Base-by-base conservation (phyloP, 2,329 filamentous ascomycete genomes). In the Xylaria sp. region DNA sequence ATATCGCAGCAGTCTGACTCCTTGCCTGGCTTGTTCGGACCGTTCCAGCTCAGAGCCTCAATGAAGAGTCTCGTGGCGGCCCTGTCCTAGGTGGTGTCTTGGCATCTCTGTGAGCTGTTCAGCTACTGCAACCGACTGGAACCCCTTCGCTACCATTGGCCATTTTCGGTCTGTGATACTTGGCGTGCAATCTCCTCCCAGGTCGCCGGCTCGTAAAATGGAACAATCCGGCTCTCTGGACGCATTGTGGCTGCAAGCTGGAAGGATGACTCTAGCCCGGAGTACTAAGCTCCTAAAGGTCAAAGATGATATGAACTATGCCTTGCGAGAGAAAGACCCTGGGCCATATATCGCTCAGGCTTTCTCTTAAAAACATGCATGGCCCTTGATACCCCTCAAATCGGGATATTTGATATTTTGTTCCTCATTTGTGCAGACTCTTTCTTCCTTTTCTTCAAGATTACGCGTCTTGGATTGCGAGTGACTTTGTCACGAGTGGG, bases 101-200 rank as follows among this genome's bases (percentile, higher is more conserved):
- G 73, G 74, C 76, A 61, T 59, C 55, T 44, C 67, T 50, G 54
- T 53, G 51, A 48, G 42, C 61, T 69, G 76, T 78, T 81, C 80
- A 81, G 79, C 80, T 58, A 27, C 54, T 79, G 79, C 77, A 78
- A 74, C 75, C 76, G 78, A 69, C 42, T 71, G 44, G 27, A 64
- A 58, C 51, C 44, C 57, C 68, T 61, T 44, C 35, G 25, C 61
- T 60, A 42, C 64, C 65, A 76, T 76, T 79, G 78, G 79, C 51
- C 65, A 51, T 27, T 60, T 53, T 58, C 65, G 66, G 61, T 55
- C 69, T 62, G 65, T 69, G 61, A 75, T 74, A 67, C 71, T 70
- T 73, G 70, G 70, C 65, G 64, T 62, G 63, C 72, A 77, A 76
- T 75, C 77, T 78, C 70, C 55, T 63, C 61, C 65, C 59, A 44